phyloP scores from a whole-genome alignment of 2,329 filamentous ascomycete species.

The Mycosphaerelloides madeirae region DNA sequence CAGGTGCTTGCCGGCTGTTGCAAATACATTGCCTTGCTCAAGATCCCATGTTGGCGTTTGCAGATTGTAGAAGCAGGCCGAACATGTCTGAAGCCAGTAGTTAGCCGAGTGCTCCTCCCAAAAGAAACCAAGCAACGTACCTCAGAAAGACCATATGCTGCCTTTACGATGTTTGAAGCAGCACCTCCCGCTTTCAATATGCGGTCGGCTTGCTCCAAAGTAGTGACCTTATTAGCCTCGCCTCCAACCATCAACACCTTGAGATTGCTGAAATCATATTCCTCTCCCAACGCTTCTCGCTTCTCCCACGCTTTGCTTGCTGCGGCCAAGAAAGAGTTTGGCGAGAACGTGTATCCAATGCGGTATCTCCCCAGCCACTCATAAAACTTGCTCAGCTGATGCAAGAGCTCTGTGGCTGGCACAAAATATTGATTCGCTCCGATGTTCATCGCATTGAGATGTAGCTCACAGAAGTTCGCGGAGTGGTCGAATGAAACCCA shows the following conservation, averaged over 20 bases:
- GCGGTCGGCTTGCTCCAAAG: conserved; percentile 10
- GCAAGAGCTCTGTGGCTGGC: conserved; percentile 37
- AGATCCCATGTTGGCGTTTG: conserved; percentile 16
- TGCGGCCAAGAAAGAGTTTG: conserved; percentile 39
- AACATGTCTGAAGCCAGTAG: conserved; percentile 10
- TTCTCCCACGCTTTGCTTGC: conserved; percentile 7
- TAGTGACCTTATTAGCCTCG: conserved; percentile 38
- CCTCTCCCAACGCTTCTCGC: conserved; percentile 2
- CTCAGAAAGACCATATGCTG: conserved; percentile 21
- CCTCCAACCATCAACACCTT: conserved; percentile 40
- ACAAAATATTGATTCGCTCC: conserved; percentile 46
- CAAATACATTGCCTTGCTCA: conserved; percentile 13
- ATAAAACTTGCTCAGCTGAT: conserved; percentile 38
- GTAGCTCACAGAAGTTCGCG: conserved; percentile 49
- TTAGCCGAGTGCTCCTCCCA: too few relatives aligned
- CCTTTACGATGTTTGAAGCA: conserved; percentile 12
- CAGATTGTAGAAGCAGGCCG: conserved; percentile 21
- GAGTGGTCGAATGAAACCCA: conserved; percentile 48
- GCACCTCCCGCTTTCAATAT: conserved; percentile 13
- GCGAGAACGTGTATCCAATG: conserved; percentile 44
- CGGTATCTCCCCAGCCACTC: conserved; percentile 38
- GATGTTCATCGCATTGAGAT: conserved; percentile 45
- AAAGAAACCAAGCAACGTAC: too few relatives aligned
- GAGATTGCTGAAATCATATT: conserved; percentile 9
- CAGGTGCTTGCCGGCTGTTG: conserved; percentile 16